Percentiles rank a stretch among this genome's conserved stretches.
Conservation (phyloP, 345 rosid species). For the Sapria himalayana region DNA sequence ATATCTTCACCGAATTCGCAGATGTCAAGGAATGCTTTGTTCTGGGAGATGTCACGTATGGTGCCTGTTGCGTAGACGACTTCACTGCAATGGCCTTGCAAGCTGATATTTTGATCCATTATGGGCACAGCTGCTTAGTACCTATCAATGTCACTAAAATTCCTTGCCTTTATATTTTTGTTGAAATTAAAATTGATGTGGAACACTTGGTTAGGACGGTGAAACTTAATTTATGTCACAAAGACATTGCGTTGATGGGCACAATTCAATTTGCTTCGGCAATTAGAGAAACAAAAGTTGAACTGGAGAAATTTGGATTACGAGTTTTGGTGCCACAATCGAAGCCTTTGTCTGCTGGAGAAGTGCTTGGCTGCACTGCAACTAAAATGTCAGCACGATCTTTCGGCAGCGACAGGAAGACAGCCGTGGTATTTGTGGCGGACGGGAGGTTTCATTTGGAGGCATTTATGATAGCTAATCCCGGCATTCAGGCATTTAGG, state of each 20-base stretch:
- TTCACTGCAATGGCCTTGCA: constrained; percentile 50
- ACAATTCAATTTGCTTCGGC: constrained; percentile 82
- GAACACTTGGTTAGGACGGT: constrained; percentile 30
- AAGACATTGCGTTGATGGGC: constrained; percentile 41
- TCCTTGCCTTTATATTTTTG: constrained; percentile 84
- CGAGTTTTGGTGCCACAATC: constrained; percentile 70
- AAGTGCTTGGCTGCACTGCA: constrained; percentile 81
- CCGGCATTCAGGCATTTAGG: constrained; percentile 40
- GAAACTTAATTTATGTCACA: constrained; percentile 20
- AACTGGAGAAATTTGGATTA: constrained; percentile 46
- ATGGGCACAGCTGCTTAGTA: constrained; percentile 83
- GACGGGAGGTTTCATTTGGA: constrained; percentile 88
- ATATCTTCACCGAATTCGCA: constrained; percentile 53
- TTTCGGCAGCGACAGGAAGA: constrained; percentile 9
- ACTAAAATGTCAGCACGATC: constrained; percentile 18
- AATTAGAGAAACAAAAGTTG: constrained; percentile 61
- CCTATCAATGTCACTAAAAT: constrained; percentile 58
- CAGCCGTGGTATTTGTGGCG: constrained; percentile 50
- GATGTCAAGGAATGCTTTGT: constrained; percentile 52
- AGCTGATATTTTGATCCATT: constrained; percentile 72
- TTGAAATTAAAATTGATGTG: constrained; percentile 60
- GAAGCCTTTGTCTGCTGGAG: constrained; percentile 71
- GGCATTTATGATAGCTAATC: constrained; percentile 89
- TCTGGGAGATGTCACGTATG: constrained; percentile 80
- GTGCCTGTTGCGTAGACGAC: constrained; percentile 90